A percentile compares a stretch with the other conserved stretches of the same genome.
These are phyloP conservation scores for Cylindrotheca closterium DNA, from an alignment of 108 stramenopile genomes.

Conservation along the genomic window DNA sequence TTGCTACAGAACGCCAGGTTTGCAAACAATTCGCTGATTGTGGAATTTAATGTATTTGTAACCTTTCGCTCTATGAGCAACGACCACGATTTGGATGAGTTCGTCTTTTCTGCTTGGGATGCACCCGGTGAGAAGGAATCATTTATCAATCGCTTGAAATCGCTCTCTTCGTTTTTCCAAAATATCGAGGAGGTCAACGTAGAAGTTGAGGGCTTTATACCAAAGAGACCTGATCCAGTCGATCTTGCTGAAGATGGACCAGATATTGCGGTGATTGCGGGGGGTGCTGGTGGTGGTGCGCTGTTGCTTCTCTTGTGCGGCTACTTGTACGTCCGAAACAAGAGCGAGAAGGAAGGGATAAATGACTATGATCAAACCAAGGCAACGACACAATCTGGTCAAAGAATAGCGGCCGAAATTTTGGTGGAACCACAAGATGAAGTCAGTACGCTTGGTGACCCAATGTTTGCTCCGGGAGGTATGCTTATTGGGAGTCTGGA, in stretches of 20 bases:
- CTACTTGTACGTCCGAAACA: constrained; percentile 13
- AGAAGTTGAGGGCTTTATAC: constrained; percentile 16
- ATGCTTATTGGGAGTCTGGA: constrained; percentile 42
- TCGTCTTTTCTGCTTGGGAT: constrained; percentile 34
- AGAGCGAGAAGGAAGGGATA: constrained; percentile 2
- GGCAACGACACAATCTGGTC: constrained; percentile 7
- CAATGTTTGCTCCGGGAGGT: constrained; percentile 65
- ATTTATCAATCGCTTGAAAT: constrained; percentile 25
- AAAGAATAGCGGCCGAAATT: constrained; percentile 31
- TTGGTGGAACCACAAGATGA: constrained; percentile 73
- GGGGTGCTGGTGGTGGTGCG: constrained; percentile 36
- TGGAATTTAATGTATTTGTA: constrained; percentile 21
- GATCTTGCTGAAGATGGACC: background rate
- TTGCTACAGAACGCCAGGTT: background rate
- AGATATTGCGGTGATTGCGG: constrained; percentile 35
- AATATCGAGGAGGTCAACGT: constrained; percentile 12
- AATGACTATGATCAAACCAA: background rate
- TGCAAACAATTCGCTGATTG: background rate
- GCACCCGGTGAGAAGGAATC: constrained; percentile 5
- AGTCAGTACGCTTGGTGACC: constrained; percentile 81
- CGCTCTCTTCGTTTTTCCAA: background rate
- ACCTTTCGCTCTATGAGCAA: constrained; percentile 17
- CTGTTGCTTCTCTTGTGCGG: constrained; percentile 24
- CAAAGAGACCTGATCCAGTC: constrained; percentile 3
- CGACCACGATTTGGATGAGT: constrained; percentile 16